Evolutionary conservation across 2,329 filamentous ascomycete species (phyloP), one percentile per base, ranked within the genome.

Genomic region (Talaromyces funiculosus): DNA sequence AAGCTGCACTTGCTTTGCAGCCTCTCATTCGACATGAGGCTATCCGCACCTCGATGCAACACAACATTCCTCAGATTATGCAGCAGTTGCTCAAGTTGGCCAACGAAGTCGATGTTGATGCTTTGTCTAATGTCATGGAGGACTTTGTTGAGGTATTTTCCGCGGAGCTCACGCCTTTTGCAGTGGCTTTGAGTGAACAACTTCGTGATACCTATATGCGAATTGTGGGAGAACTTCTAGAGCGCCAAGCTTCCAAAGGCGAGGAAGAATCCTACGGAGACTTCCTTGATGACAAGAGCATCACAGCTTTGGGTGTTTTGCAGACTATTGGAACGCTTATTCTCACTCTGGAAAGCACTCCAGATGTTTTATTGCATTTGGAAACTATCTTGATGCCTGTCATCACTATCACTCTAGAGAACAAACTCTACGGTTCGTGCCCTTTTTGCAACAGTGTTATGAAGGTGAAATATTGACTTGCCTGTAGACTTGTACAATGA

Each of bases 131-230:
- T 70, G 94, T 99, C 40, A 99, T 99, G 94, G 94, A 99, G 76
- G 94, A 99, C 72, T 99, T 99, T 72, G 94, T 99, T 49, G 94
- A 99, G 75, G 92, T 97, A 2, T 99, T 99, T 72, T 93, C 94
- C n/a, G 84, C 91, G 2, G 94, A 99, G 73, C 83, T 99, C 51
- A 97, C 94, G 5, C 94, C 94, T 3, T 99, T 99, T 69, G 94
- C 94, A 10, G 93, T 99, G 33, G 94, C 94, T 4, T 82, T 99
- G 3, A 96, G 92, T 71, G 92, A 97, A 77, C 94, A 99, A 76
- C 82, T 99, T 53, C 88, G 93, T 45, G 94, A 99, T 70, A 99
- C 94, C 0, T 99, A 99, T 70, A 83, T 99, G 66, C 86, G 94
- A 60, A 97, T 99, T 65, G 88, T 99, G 53, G 84, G 90, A 42